These are phyloP conservation scores for Pleurozium schreberi DNA, from an alignment of 225 moss, liverwort and hornwort species.

Conservation along the genomic window DNA sequence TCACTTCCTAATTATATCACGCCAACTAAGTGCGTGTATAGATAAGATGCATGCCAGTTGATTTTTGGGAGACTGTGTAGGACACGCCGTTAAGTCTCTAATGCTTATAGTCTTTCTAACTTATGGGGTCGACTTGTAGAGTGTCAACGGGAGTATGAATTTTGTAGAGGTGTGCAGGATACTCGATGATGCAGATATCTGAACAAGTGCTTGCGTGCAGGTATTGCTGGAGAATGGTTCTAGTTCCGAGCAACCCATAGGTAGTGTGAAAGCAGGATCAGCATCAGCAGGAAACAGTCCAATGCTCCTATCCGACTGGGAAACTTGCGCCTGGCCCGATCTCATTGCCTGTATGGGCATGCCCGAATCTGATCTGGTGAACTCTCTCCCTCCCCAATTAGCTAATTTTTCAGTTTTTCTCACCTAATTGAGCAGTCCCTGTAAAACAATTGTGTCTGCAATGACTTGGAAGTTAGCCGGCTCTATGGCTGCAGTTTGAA, in stretches of 20 bases:
- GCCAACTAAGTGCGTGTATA: background rate
- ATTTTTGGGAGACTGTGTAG: background rate
- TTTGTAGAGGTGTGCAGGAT: background rate
- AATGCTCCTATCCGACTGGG: background rate
- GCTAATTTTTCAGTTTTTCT: background rate
- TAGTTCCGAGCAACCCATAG: background rate
- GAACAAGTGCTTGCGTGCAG: background rate
- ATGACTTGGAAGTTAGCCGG: background rate
- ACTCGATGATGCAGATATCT: background rate
- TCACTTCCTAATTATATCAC: background rate
- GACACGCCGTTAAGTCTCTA: no score
- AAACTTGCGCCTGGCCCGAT: background rate
- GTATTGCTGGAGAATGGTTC: background rate
- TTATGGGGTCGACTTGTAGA: background rate
- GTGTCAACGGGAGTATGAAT: background rate
- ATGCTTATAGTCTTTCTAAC: background rate
- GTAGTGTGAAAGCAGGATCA: background rate
- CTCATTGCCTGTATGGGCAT: background rate
- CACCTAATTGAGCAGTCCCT: background rate
- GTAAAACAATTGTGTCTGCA: background rate
- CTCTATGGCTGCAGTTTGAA: background rate
- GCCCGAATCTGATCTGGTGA: background rate
- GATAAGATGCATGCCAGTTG: background rate
- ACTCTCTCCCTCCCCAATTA: background rate
- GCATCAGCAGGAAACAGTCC: background rate